Base-by-base conservation (phyloP, 108 stramenopile genomes). In the Schizochytrium sp. region DNA sequence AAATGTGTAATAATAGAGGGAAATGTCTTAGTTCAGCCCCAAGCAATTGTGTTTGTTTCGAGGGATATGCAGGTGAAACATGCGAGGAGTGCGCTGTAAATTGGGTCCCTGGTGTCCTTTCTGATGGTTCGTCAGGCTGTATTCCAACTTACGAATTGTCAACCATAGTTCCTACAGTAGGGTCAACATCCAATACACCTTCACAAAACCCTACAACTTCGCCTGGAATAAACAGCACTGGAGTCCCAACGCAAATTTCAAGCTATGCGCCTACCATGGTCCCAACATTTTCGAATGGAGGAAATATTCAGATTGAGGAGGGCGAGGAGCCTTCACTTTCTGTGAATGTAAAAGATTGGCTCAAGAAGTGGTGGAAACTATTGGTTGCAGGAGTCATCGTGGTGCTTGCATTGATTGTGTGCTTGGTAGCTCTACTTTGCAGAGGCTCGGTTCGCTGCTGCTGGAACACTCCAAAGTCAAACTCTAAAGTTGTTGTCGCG, bases 61-160 rank as follows among this genome's bases (percentile, higher is more conserved):
- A 55, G 55, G 76, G 76, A 7, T 83, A 19, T 53, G 50, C 12
- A 7, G 76, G 76, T 40, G 76, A 83, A 8, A 55, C 76, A 5
- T 83, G 76, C 2, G 47, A 50, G 10, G 3, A 83, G 0, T 83
- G 76, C 28, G 76, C 76, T 0, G 50, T 0, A 2, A 53, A 53
- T 7, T 83, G 76, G 76, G 1, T 40, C 28, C 28, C 40, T 56
- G 28, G 12, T 7, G 0, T 44, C 5, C 64, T 69, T 15, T 28
- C 64, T 8, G 28, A 69, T 15, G 64, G 64, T 8, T 8, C 40
- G 44, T 8, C 12, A 10, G 64, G 12, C 12, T 69, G 64, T 3
- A 44, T 69, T 15, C 64, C 64, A 15, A 7, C 2, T 15, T 7
- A 12, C 12, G 12, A 1, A n/a, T n/a, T 60, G 17, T 17, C 59